Evolutionary conservation across 371 early-diverging fungal species (phyloP).

Genomic region (Mucor saturninus): DNA sequence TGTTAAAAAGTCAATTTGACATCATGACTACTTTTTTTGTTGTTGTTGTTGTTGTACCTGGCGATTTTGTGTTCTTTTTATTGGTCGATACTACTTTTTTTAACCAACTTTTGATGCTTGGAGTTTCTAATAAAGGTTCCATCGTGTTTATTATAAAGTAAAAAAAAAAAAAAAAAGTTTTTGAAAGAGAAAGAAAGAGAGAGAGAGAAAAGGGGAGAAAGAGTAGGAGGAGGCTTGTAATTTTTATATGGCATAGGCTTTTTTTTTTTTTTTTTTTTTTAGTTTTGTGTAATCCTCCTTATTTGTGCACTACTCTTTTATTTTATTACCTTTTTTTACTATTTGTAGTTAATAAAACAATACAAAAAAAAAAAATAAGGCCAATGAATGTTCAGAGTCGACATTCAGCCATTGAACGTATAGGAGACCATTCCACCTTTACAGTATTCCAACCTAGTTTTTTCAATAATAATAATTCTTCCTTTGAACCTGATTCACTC

Average conservation of each 20-base stretch:
- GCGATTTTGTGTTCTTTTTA: constrained; percentile 8
- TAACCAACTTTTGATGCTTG: constrained; percentile 13
- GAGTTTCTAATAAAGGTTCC: constrained; percentile 7
- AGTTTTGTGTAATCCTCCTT: constrained; percentile 20
- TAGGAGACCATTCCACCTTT: constrained; percentile 20
- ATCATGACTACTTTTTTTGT: neutral
- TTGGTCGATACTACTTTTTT: constrained; percentile 3
- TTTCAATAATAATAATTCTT: constrained; percentile 12
- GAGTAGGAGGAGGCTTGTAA: constrained; percentile 2
- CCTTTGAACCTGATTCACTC: constrained; percentile 31
- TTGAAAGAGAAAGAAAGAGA: too few relatives aligned
- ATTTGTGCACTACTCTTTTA: neutral
- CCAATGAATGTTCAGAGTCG: constrained; percentile 25
- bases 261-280: neutral
- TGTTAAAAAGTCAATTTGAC: neutral
- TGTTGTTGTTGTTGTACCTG: constrained; percentile 6
- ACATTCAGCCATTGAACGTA: constrained; percentile 17
- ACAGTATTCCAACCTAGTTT: constrained; percentile 24
- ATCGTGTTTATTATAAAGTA: neutral
- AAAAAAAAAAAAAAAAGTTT: neutral
- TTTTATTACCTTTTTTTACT: constrained; percentile 1
- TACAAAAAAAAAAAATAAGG: too few relatives aligned
- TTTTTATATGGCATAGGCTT: constrained; percentile 1
- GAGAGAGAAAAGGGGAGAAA: constrained; percentile 1
- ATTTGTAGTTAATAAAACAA: too few relatives aligned